These are phyloP conservation scores for Leptomonas seymouri DNA, from an alignment of 208 protist species.

Conservation along the genomic window DNA sequence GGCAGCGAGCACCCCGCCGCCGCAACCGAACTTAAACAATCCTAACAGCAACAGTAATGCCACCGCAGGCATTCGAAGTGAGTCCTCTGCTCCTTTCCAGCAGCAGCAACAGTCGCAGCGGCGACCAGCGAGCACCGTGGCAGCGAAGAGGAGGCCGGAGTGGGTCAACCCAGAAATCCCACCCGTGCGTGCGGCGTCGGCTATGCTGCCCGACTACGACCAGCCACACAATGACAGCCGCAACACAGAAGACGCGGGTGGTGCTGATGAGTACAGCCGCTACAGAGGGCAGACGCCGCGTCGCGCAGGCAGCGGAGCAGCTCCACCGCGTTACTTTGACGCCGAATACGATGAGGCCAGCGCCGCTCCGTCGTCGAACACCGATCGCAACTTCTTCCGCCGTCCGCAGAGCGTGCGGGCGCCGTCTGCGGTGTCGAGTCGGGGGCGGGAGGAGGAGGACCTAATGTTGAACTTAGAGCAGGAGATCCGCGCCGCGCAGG, in stretches of 20 bases:
- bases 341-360: constrained; percentile 36
- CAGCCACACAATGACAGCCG: background rate
- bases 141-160: constrained; percentile 29
- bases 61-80: background rate
- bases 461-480: constrained; percentile 77
- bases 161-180: constrained; percentile 47
- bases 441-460: constrained; percentile 53
- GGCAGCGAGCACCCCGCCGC: constrained; percentile 20
- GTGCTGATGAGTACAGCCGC: constrained; percentile 18
- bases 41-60: constrained; percentile 6
- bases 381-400: constrained; percentile 71
- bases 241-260: constrained; percentile 9
- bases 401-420: constrained; percentile 6
- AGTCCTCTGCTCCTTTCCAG: constrained; percentile 1
- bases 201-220: constrained; percentile 7
- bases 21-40: background rate
- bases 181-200: background rate
- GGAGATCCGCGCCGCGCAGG: constrained; percentile 74
- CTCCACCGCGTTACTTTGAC: constrained; percentile 34
- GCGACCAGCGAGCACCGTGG: constrained; percentile 4
- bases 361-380: constrained; percentile 11
- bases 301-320: constrained; percentile 13
- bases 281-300: constrained; percentile 25
- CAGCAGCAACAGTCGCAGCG: constrained; percentile 15
- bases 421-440: constrained; percentile 10